Conservation (phyloP, 2,329 filamentous ascomycete species). For the Hypoxylon sp. region DNA sequence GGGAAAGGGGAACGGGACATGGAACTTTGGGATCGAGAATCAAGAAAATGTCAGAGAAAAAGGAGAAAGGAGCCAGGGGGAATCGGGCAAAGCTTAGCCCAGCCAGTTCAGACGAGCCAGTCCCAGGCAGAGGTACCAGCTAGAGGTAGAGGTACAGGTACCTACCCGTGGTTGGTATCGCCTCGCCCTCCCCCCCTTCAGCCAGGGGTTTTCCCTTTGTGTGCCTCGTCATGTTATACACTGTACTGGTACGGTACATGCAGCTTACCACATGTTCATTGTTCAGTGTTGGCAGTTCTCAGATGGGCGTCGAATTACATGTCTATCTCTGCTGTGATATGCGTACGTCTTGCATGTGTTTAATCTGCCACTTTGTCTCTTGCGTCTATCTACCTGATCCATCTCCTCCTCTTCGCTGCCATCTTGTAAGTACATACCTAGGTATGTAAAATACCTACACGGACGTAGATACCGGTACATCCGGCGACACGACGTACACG, state of each 20-base stretch:
- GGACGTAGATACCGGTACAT: slow-evolving; percentile 15
- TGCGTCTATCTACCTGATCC: background rate
- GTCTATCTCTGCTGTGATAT: background rate
- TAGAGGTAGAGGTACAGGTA: background rate
- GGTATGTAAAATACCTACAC: too few relatives aligned
- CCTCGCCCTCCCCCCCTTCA: too few relatives aligned
- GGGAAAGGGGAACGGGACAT: slow-evolving; percentile 36
- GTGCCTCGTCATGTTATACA: background rate
- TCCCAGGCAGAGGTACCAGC: slow-evolving; percentile 16
- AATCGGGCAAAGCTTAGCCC: slow-evolving; percentile 35
- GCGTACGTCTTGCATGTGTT: background rate
- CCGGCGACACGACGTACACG: background rate
- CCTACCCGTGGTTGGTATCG: slow-evolving; percentile 10
- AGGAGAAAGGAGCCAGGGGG: slow-evolving; percentile 38
- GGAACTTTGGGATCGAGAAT: slow-evolving; percentile 41
- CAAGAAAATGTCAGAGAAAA: slow-evolving; percentile 44
- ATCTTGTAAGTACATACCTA: too few relatives aligned
- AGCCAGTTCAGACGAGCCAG: too few relatives aligned
- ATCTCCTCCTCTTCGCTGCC: background rate
- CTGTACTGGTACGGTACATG: slow-evolving; percentile 4
- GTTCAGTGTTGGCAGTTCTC: slow-evolving; percentile 7
- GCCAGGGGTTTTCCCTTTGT: slow-evolving; percentile 18
- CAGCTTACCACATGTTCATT: too few relatives aligned
- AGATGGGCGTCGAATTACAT: background rate
- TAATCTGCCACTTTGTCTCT: background rate